These are phyloP conservation scores for Primulina tabacum DNA, from an alignment of 257 asterid species.

Conservation along the genomic window DNA sequence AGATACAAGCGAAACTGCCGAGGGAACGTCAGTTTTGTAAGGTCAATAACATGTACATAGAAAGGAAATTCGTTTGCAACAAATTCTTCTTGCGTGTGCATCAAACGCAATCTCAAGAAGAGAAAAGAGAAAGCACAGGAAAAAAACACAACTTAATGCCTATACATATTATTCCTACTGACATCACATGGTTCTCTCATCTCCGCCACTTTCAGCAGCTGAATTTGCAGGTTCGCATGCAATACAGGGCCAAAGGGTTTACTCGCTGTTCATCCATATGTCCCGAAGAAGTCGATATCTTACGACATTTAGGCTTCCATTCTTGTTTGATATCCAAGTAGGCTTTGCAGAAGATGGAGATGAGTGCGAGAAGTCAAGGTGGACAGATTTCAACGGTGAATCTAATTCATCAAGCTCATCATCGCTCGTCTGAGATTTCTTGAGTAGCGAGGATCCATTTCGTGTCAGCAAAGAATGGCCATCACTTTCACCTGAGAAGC, in stretches of 20 bases:
- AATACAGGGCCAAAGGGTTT: not conserved
- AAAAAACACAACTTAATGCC: not conserved
- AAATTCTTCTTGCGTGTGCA: not conserved
- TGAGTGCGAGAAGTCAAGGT: slow-evolving; percentile 27
- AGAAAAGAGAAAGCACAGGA: not conserved
- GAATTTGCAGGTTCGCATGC: not conserved
- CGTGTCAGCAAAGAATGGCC: slow-evolving; percentile 41
- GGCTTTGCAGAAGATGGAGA: slow-evolving; percentile 36
- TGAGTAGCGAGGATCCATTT: slow-evolving; percentile 54
- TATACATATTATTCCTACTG: not conserved
- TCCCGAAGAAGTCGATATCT: slow-evolving; percentile 72
- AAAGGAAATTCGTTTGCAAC: not conserved
- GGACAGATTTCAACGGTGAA: slow-evolving; percentile 55
- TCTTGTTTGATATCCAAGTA: slow-evolving; percentile 33
- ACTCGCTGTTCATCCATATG: slow-evolving; percentile 49
- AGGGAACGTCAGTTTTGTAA: not conserved
- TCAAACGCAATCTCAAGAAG: not conserved
- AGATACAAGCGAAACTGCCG: not conserved
- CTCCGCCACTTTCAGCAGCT: not conserved
- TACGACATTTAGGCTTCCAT: slow-evolving; percentile 29
- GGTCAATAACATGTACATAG: not conserved
- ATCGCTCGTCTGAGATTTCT: slow-evolving; percentile 69
- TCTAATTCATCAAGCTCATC: slow-evolving; percentile 70
- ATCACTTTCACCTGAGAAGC: slow-evolving; percentile 41
- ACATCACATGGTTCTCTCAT: not conserved